phyloP scores from a whole-genome alignment of 208 protist genomes.

The Jaenimonas drosophilae region DNA sequence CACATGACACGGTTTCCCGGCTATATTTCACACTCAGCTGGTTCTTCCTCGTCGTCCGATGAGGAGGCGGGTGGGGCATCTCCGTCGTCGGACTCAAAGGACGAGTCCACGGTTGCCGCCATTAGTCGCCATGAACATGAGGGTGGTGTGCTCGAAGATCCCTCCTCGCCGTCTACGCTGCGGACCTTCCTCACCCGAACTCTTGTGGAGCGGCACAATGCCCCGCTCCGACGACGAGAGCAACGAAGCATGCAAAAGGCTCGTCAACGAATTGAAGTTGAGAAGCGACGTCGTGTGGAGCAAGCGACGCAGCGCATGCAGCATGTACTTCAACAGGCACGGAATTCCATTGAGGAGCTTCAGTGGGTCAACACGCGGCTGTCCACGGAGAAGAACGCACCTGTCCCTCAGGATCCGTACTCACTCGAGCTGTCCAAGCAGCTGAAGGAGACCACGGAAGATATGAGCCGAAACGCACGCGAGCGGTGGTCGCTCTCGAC shows the following conservation, averaged over 20 bases:
- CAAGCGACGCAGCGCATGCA: constrained; percentile 7
- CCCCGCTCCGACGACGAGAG: constrained; percentile 15
- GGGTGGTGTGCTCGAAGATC: constrained; percentile 2
- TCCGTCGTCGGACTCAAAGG: no score
- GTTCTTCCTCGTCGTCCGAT: not conserved
- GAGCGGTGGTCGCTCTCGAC: constrained; percentile 32
- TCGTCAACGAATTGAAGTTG: constrained; percentile 17
- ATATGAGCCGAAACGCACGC: constrained; percentile 19
- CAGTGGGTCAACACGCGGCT: constrained; percentile 29
- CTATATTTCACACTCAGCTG: not conserved
- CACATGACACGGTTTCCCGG: constrained; percentile 18
- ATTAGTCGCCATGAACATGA: no score
- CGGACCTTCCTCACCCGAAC: constrained; percentile 22
- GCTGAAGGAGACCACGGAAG: constrained; percentile 44
- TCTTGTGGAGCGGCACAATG: constrained; percentile 20
- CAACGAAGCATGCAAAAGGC: constrained; percentile 20
- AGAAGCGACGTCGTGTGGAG: constrained; percentile 19
- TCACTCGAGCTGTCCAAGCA: constrained; percentile 44
- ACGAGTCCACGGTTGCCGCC: no score
- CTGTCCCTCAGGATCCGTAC: constrained; percentile 60
- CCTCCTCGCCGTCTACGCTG: constrained; percentile 5
- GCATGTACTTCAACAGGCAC: constrained; percentile 21
- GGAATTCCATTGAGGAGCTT: constrained; percentile 23
- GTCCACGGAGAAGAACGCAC: constrained; percentile 50
- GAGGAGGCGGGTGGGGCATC: no score